Percentiles rank a stretch among this genome's conserved stretches.
Conservation (phyloP, 2,329 filamentous ascomycete species). For the Pseudopyrenochaeta lycopersici region DNA sequence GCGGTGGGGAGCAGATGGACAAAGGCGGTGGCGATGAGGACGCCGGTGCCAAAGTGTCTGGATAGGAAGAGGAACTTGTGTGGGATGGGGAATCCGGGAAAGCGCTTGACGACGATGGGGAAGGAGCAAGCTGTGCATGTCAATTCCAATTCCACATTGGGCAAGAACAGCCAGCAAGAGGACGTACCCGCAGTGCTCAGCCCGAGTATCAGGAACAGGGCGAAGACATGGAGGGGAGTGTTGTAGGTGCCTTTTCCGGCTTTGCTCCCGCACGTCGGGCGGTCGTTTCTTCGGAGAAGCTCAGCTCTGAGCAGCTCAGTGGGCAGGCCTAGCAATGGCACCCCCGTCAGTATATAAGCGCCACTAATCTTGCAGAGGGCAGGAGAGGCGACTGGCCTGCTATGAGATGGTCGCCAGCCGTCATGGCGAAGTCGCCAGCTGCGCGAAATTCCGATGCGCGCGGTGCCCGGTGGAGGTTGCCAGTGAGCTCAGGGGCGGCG, state of each 20-base stretch:
- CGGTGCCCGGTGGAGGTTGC: conserved; percentile 13
- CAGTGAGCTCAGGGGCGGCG: conserved; percentile 22
- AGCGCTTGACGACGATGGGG: conserved; percentile 51
- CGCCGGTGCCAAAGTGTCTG: conserved; percentile 52
- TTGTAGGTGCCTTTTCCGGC: conserved; percentile 60
- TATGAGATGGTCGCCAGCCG: conserved; percentile 11
- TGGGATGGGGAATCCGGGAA: conserved; percentile 48
- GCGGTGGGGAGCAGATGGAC: conserved; percentile 53
- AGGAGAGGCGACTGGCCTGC: conserved; percentile 27
- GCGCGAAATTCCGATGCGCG: background rate
- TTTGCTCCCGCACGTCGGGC: conserved; percentile 64
- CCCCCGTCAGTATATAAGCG: conserved; percentile 21
- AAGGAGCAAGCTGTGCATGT: conserved; percentile 48
- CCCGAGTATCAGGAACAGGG: conserved; percentile 65
- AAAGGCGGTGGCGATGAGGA: conserved; percentile 52
- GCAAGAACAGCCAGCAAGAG: background rate
- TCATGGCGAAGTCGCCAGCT: conserved; percentile 29
- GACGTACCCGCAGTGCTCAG: conserved; percentile 62
- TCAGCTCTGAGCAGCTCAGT: conserved; percentile 59
- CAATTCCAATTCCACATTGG: conserved; percentile 24
- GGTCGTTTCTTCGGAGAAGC: conserved; percentile 57
- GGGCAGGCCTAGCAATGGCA: conserved; percentile 38
- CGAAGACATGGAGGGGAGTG: conserved; percentile 64
- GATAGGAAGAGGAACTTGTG: conserved; percentile 52
- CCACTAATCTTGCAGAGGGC: background rate